Evolutionary conservation across 2,329 filamentous ascomycete genomes (phyloP).

Genomic region (Sporothrix inflata): DNA sequence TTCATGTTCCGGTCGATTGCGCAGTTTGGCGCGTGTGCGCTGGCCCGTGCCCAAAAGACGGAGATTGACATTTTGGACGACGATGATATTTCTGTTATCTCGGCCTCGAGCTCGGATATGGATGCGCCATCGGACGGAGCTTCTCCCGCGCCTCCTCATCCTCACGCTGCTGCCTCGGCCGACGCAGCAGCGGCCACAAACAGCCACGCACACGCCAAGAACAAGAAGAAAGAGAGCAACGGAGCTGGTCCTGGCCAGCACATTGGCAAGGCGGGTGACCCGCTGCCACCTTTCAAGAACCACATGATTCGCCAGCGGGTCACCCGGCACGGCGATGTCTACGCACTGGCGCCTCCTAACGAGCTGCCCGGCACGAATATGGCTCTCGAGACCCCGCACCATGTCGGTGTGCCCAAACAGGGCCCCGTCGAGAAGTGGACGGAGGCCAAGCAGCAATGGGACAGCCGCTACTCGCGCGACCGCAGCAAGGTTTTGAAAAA

Average conservation of each 20-base stretch:
- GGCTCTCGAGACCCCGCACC: slow-evolving; percentile 56
- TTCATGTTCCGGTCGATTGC: slow-evolving; percentile 92
- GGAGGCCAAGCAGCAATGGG: slow-evolving; percentile 70
- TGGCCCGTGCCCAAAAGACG: slow-evolving; percentile 78
- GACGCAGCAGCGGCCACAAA: neutral
- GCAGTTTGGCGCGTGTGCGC: slow-evolving; percentile 90
- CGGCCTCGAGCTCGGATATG: slow-evolving; percentile 51
- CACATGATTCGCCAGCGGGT: slow-evolving; percentile 94
- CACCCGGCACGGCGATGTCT: slow-evolving; percentile 74
- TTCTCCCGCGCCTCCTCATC: neutral
- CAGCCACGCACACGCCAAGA: slow-evolving; percentile 4
- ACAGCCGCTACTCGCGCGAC: slow-evolving; percentile 69
- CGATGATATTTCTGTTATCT: slow-evolving; percentile 75
- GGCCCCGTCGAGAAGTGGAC: slow-evolving; percentile 85
- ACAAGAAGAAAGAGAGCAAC: slow-evolving; percentile 22
- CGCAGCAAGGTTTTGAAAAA: slow-evolving; percentile 74
- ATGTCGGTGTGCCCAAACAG: slow-evolving; percentile 79
- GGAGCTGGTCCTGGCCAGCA: slow-evolving; percentile 40
- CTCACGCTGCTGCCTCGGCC: neutral
- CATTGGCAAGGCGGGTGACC: slow-evolving; percentile 83
- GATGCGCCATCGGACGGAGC: neutral
- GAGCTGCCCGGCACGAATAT: slow-evolving; percentile 70
- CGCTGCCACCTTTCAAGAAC: slow-evolving; percentile 75
- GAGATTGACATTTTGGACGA: slow-evolving; percentile 82
- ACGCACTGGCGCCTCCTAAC: slow-evolving; percentile 64